These are phyloP conservation scores for Citrus sinensis DNA, from an alignment of 345 rosid genomes.

Conservation along the genomic window DVS_A1.0 CM039166.1:24420001-24420500, in stretches of 20 bases:
- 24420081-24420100: constrained; percentile 79
- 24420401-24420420: constrained; percentile 97
- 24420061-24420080: constrained; percentile 94
- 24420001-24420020: constrained; percentile 36
- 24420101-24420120: constrained; percentile 97
- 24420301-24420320: not conserved
- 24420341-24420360: not conserved
- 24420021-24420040: constrained; percentile 86
- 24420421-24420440: constrained; percentile 93
- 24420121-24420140: constrained; percentile 85
- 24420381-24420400: constrained; percentile 88
- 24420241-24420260: constrained; percentile 92
- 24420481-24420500: constrained; percentile 98
- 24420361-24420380: constrained; percentile 69
- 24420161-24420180: constrained; percentile 95
- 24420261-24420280: constrained; percentile 68
- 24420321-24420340: not conserved
- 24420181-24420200: constrained; percentile 92
- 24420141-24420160: constrained; percentile 96
- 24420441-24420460: constrained; percentile 93
- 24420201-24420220: constrained; percentile 98
- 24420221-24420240: constrained; percentile 99
- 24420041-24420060: constrained; percentile 79
- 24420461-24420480: constrained; percentile 98
- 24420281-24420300: not conserved